Evolutionary conservation across 768 basidiomycete genomes (phyloP), one percentile per base, ranked within the genome.

Genomic region (Boletellus sp.): DNA sequence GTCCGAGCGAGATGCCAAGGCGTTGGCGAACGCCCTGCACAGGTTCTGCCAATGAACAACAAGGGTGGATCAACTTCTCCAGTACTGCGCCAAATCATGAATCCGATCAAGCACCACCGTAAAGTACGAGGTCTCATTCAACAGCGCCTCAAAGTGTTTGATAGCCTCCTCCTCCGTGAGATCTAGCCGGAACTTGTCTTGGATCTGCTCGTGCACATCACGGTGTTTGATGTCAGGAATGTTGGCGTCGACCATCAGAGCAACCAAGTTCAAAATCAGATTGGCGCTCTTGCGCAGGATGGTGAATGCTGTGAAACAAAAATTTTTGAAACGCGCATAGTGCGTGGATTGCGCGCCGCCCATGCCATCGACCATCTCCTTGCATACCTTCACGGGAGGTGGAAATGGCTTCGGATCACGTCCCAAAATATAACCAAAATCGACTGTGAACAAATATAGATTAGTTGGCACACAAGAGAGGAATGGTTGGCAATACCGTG

Each of bases 291-390:
- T 97, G 57, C 95, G 84, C 48, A 98, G 79, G 62, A 91, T 93
- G 46, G 88, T 90, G 71, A 98, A 98, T 1, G 93, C 96, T n/a
- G 95, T 98, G 69, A 94, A 95, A 67, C 92, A 96, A 56, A 94
- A 87, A 58, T 83, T 87, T 70, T 97, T 94, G 83, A 99, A 99
- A 26, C 94, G 86, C 22, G 85, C 81, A 68, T 97, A 97, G 66
- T 98, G 95, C n/a, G 87, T 80, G 6, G 94, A 95, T 61, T 89
- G 83, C 1, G 90, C 85, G 11, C 96, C 95, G n/a, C 96, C 96
- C 94, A 99, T 95, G 11, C 90, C 95, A 65, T 99, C 96, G 0
- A 98, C 92, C 96, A 98, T 99, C 65, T 98, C 96, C 63, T 95
- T 94, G 71, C 94, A 97, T 35, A 99, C 90, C 67, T 99, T 99